Evolutionary conservation across 768 basidiomycete genomes (phyloP), one percentile per base, ranked within the genome.

Genomic region (Lenzites betulinus): DNA sequence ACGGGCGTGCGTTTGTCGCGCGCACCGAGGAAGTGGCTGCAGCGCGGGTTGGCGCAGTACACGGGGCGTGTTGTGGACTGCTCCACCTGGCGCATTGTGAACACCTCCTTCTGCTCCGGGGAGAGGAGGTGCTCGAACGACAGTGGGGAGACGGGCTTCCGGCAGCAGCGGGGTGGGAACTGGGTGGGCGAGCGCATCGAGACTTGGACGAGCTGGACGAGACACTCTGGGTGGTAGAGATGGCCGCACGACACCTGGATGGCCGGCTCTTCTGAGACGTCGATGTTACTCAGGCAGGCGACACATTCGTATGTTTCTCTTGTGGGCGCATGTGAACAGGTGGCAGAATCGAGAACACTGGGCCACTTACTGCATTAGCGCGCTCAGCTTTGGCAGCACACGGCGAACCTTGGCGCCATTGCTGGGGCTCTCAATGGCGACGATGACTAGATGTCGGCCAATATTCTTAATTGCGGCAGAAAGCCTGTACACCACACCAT

Each of bases 91-190:
- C 69, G 70, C 25, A 54, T 46, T 12, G 51, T 44, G 55, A 66
- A 70, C 6, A 52, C 49, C 11, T 47, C 43, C 3, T 53, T 26
- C 22, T 67, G 60, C 2, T 23, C 44, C 11, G 47, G 22, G 20
- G 57, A 28, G 44, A 71, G 49, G 54, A 65, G 54, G 6, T 42
- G 58, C n/a, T 61, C 60, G 51, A 73, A 66, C 16, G 54, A 16
- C 7, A 36, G 36, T 20, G 41, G 16, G 35, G 70, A 65, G 44
- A 73, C 67, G 5, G 43, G 15, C 18, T 57, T 57, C 20, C 63
- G 35, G 60, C 72, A 73, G 60, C 73, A 74, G 33, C 69, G 67
- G 1, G 72, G 73, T 2, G 73, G 72, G 60, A 70, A 71, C 18
- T 69, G 56, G 7, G 67, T 51, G 36, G 70, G 67, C 59, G 71